phyloP scores from a whole-genome alignment of 1,139 yeast species.

The Yamadazyma epiphylla region DNA sequence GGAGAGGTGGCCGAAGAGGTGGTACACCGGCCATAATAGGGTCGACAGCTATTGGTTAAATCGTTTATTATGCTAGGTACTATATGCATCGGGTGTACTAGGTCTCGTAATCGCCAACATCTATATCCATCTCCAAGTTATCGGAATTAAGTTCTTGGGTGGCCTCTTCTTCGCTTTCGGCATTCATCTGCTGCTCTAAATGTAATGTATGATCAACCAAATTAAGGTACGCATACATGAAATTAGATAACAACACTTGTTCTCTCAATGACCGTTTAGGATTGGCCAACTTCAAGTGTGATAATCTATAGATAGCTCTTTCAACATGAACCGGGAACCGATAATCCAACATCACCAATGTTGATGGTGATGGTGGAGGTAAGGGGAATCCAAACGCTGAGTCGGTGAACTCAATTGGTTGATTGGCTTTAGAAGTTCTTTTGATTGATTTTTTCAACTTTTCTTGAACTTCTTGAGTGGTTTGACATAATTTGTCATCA shows the following conservation, averaged over 20 bases:
- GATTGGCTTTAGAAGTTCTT: conserved; percentile 50
- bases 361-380: conserved; percentile 74
- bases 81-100: no score
- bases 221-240: conserved; percentile 95
- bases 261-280: conserved; percentile 88
- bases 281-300: conserved; percentile 90
- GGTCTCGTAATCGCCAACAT: conserved; percentile 1
- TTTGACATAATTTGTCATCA: conserved; percentile 22
- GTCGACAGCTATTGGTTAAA: no score
- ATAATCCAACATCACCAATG: conserved; percentile 74
- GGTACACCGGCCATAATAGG: no score
- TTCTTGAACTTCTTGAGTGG: conserved; percentile 44
- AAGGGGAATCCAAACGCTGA: conserved; percentile 84
- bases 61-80: no score
- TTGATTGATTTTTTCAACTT: conserved; percentile 42
- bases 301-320: conserved; percentile 86
- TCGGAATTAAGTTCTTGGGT: conserved; percentile 6
- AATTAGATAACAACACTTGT: conserved; percentile 87
- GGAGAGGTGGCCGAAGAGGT: no score
- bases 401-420: conserved; percentile 73
- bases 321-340: conserved; percentile 94
- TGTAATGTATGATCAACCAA: conserved; percentile 86
- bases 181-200: conserved; percentile 51
- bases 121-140: conserved; percentile 7
- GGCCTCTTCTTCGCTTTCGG: conserved; percentile 9